Base-by-base conservation (phyloP, 1,139 yeast genomes). In the Blastobotrys apis region DNA sequence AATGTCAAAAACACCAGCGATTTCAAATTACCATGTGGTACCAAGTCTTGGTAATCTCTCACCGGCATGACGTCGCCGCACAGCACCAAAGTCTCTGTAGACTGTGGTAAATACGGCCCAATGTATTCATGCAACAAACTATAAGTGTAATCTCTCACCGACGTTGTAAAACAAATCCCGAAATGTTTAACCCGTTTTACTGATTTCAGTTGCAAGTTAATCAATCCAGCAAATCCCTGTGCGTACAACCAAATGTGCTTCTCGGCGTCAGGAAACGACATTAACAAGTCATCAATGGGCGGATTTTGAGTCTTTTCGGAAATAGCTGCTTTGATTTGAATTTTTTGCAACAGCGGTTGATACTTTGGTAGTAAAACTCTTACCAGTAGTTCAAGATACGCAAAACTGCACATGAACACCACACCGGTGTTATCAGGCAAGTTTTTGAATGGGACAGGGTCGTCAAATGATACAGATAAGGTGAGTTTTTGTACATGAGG, bases 181-280 rank as follows among this genome's bases (percentile, higher is more conserved):
- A 41, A 22, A 4, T 41, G 44, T 6, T 23, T 22, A 5, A 41
- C 35, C 19, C 36, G 36, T 6, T 25, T 10, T n/a, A 41, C 32
- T 6, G 20, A 5, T 13, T 17, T n/a, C 8, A 36, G 19, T 8
- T 30, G 20, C 13, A 41, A n/a, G 17, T 27, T 32, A 27, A 32
- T 16, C 21, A 41, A n/a, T 15, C 44, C 44, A 31, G 37, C 37
- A n/a, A 41, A 16, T 12, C 44, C 44, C 31, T 23, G 32, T 9
- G 44, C 36, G 22, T 41, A 41, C 19, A 41, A 6, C 44, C 44
- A 41, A 9, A 41, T 19, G 21, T 36, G 41, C 25, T 41, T 41
- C 1, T 13, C 8, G 2, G 44, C 40, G 10, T 26, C 27, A 9
- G 44, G 44, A 27, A 31, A 36, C 22, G 16, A 5, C 16, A n/a